Base-by-base conservation (phyloP, 2,329 filamentous ascomycete species). In the Pseudogymnoascus sp. region DNA sequence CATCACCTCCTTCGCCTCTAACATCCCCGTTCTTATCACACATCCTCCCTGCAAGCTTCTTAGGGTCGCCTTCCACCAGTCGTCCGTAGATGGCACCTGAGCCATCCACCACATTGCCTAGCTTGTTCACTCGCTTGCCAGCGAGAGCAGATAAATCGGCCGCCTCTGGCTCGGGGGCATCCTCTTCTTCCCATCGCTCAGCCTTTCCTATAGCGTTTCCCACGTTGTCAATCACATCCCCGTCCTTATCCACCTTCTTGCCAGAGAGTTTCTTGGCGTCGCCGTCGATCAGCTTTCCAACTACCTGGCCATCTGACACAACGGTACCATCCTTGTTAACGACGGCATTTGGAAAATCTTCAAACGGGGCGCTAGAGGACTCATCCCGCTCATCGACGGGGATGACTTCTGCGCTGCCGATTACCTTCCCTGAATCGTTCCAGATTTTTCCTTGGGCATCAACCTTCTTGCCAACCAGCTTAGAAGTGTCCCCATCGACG, bases 1-100 rank as follows among this genome's bases (percentile, higher is more conserved):
- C 77, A 63, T 88, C 84, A 52, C 88, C 88, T n/a, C 80, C 82
- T 71, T 90, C 87, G 70, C 87, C 88, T 76, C 86, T 84, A 66
- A 90, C 82, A 69, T 88, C 83, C 36, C 88, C 88, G 31, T 89
- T 76, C 73, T 85, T 87, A 72, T 90, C 86, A 69, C 86, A 85
- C 81, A 87, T 87, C 69, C 83, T 84, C 29, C 87, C 87, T 8
- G 84, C 75, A 42, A 90, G 80, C 61, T 82, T 79, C 72, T 83
- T 82, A 36, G 82, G 70, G 64, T 87, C 83, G 12, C 88, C 88
- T 70, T 90, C 86, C 18, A 89, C 73, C 1, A 91, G 80, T 39
- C 85, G 83, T 36, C 85, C 88, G 64, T 83, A 85, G 65, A 86
- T 82, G 48, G 76, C 72, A 0, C 83, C 83, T 45, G 74, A 73